phyloP scores from a whole-genome alignment of 768 basidiomycete species.

The Clathrus columnatus region DNA sequence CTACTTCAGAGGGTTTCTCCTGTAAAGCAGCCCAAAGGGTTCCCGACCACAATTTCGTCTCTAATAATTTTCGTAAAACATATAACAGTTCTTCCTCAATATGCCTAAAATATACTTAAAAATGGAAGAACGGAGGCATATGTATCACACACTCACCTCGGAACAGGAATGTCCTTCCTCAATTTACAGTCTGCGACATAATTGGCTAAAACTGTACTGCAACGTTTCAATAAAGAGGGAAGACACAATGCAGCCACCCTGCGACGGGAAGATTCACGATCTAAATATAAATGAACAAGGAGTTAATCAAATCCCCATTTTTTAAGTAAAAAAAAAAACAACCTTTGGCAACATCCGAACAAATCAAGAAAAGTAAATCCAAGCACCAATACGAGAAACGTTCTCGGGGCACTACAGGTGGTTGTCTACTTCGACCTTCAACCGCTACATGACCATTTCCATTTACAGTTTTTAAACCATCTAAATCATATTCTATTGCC shows the following conservation, averaged over 20 bases:
- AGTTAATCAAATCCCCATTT: neutral
- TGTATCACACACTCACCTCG: constrained; percentile 43
- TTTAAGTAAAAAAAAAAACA: constrained; percentile 7
- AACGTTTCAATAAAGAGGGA: constrained; percentile 69
- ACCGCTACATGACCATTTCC: constrained; percentile 26
- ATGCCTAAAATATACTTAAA: constrained; percentile 35
- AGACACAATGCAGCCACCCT: constrained; percentile 68
- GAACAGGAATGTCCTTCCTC: constrained; percentile 83
- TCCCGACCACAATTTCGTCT: constrained; percentile 65
- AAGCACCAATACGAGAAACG: constrained; percentile 92
- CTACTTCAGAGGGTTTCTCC: constrained; percentile 48
- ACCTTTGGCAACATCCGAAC: constrained; percentile 60
- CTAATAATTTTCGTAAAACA: constrained; percentile 66
- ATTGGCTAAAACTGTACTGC: constrained; percentile 51
- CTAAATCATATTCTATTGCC: constrained; percentile 16
- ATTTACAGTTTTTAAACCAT: constrained; percentile 26
- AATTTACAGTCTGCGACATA: constrained; percentile 82
- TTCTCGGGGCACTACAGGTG: constrained; percentile 57
- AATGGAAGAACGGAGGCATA: neutral
- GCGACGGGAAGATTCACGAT: constrained; percentile 36
- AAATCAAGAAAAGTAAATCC: constrained; percentile 75
- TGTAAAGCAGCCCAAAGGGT: constrained; percentile 71
- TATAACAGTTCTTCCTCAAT: constrained; percentile 88
- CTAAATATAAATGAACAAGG: too few species aligned
- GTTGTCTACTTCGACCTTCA: constrained; percentile 51